phyloP scores from a whole-genome alignment of 164 flowering plant species.

The Liriodendron chinense region DNA sequence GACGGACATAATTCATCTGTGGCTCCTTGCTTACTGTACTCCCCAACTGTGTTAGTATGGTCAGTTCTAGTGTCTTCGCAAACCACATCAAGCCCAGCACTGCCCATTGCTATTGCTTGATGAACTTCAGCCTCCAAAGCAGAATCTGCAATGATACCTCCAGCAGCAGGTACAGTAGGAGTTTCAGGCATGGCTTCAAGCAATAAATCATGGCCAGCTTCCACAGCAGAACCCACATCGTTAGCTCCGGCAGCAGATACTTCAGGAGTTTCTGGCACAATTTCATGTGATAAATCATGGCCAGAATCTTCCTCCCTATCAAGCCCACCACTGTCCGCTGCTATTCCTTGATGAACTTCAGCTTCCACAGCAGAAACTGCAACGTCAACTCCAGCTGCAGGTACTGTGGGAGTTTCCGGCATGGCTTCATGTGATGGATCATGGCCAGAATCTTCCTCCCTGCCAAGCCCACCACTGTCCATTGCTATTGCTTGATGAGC shows the following conservation, averaged over 20 bases:
- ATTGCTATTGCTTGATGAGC: conserved; percentile 1
- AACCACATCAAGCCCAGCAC: background rate
- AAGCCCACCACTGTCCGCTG: background rate
- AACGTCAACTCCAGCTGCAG: conserved; percentile 1
- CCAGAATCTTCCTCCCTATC: conserved; percentile 16
- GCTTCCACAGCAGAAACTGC: conserved; percentile 11
- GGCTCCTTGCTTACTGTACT: conserved; percentile 5
- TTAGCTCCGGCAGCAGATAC: background rate
- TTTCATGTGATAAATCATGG: background rate
- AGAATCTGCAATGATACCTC: conserved; percentile 10
- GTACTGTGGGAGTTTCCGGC: background rate
- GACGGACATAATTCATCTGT: conserved; percentile 1
- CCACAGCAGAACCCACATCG: conserved; percentile 9
- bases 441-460: conserved; percentile 12
- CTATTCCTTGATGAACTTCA: conserved; percentile 9
- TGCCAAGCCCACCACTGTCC: conserved; percentile 4
- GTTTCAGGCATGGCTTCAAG: background rate
- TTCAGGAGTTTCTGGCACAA: background rate
- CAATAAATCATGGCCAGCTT: background rate
- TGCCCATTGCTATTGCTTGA: background rate
- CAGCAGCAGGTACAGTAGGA: background rate
- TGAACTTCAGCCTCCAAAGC: conserved; percentile 11
- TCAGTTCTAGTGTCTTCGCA: conserved; percentile 12
- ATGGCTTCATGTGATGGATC: background rate
- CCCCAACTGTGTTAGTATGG: conserved; percentile 9